These are phyloP conservation scores for Austroboletus novae-zelandiae DNA, from an alignment of 1,284 basidiomycete species.

Conservation along the genomic window DNA sequence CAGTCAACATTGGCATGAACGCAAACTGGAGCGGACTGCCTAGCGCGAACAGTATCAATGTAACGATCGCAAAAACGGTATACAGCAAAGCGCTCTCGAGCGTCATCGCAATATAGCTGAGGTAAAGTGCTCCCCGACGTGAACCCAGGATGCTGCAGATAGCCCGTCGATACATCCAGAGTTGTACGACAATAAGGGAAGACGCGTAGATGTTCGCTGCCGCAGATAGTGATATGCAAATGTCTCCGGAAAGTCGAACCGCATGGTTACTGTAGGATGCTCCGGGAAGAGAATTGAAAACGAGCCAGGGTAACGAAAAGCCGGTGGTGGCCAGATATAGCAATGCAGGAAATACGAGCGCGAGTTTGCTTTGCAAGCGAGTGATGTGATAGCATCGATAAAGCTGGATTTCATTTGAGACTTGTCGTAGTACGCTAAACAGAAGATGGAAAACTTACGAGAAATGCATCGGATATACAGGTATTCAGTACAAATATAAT, in stretches of 20 bases:
- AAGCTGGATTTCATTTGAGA: constrained; percentile 12
- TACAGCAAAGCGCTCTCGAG: constrained; percentile 25
- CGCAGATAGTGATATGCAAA: constrained; percentile 16
- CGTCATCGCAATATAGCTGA: constrained; percentile 23
- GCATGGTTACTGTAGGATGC: constrained; percentile 9
- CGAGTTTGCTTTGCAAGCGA: constrained; percentile 9
- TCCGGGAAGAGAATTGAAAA: constrained; percentile 6
- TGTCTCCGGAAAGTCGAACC: constrained; percentile 14
- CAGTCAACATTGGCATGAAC: constrained; percentile 22
- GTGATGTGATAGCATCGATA: constrained; percentile 23
- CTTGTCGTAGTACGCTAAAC: too few relatives aligned
- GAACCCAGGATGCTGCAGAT: constrained; percentile 9
- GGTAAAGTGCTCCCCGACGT: constrained; percentile 15
- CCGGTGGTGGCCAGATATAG: constrained; percentile 19
- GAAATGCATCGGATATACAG: constrained; percentile 24
- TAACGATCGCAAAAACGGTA: constrained; percentile 10
- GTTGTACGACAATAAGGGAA: constrained; percentile 10
- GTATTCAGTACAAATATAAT: constrained; percentile 23
- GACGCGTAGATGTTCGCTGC: constrained; percentile 16
- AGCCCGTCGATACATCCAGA: constrained; percentile 16
- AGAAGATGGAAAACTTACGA: constrained; percentile 12
- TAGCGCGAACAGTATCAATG: constrained; percentile 12
- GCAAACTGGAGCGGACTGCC: constrained; percentile 17
- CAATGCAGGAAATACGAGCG: not conserved
- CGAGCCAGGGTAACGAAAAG: constrained; percentile 16